Evolutionary conservation across 2,329 filamentous ascomycete species (phyloP).

Genomic region (Fusarium tupiense): DNA sequence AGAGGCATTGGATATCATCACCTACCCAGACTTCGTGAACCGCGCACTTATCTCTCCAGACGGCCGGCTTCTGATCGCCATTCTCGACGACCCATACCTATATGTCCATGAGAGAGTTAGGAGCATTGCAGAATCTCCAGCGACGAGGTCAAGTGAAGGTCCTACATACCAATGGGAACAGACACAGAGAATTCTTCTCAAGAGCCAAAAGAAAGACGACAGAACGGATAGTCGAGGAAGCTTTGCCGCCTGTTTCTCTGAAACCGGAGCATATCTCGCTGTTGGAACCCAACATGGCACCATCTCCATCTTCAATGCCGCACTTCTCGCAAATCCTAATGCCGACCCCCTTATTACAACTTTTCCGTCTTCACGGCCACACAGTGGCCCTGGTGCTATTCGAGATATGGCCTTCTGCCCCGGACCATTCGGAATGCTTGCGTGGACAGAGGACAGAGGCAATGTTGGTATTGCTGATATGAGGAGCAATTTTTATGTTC

Average conservation of each 20-base stretch:
- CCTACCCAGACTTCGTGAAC: constrained; percentile 88
- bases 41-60: constrained; percentile 94
- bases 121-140: constrained; percentile 46
- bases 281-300: constrained; percentile 83
- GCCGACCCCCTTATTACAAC: constrained; percentile 74
- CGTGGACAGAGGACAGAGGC: constrained; percentile 92
- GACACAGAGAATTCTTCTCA: constrained; percentile 63
- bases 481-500: constrained; percentile 70
- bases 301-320: constrained; percentile 77
- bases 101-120: constrained; percentile 77
- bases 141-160: constrained; percentile 39
- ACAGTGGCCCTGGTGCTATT: constrained; percentile 78
- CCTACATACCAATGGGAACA: constrained; percentile 60
- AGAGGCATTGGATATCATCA: constrained; percentile 74
- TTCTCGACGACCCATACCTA: constrained; percentile 86
- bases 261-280: constrained; percentile 75
- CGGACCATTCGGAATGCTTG: constrained; percentile 86
- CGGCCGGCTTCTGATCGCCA: constrained; percentile 80
- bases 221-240: constrained; percentile 70
- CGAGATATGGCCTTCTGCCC: constrained; percentile 93
- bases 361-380: constrained; percentile 80
- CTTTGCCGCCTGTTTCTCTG: constrained; percentile 82
- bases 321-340: constrained; percentile 54
- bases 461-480: constrained; percentile 79
- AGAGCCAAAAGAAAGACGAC: constrained; percentile 66